Evolutionary conservation across 495 filamentous ascomycete genomes (phyloP), one percentile per base, ranked within the genome.

Genomic region (Xylaria grammica): DNA sequence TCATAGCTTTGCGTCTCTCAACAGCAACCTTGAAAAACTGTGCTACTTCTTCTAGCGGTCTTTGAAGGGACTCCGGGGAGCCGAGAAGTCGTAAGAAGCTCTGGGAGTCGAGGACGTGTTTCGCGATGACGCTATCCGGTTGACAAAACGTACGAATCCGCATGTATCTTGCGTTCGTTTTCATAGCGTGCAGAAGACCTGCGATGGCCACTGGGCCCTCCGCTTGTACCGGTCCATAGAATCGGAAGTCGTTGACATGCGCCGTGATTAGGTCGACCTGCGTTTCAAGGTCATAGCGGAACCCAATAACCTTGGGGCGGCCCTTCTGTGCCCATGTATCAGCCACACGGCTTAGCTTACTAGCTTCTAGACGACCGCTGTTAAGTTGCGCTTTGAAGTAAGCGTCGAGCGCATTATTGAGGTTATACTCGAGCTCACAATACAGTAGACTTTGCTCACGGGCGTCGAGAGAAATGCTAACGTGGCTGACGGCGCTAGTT

Each of bases 221-320:
- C 1, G 74, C 67, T 10, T 72, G 62, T 1, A 65, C 48, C 1
- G 69, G 71, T 8, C 78, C 77, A 65, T 77, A 77, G 71, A 83
- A 83, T 50, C 74, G 75, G 69, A 83, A 82, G 11, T 72, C 70
- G 17, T 77, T 58, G 2, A 77, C 59, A 63, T 82, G 80, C 24
- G 70, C 57, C 4, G 65, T 55, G 15, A 81, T 65, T 26, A 83
- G 70, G 0, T 81, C 80, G 24, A 83, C 59, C 69, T 83, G 81
- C 0, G 81, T 83, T 70, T 83, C 81, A 7, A 82, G 58, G 30
- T 83, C 81, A 51, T 79, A 83, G 9, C 78, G 78, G 69, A 81
- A 82, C 13, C 75, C 72, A 38, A 78, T 62, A 7, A 82, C 80
- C 27, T 69, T 72, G 1, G 78, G 79, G 0, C 77, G 77, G 50